Base-by-base conservation (phyloP, 768 basidiomycete genomes). In the Lepiota brunneoincarnata region DNA sequence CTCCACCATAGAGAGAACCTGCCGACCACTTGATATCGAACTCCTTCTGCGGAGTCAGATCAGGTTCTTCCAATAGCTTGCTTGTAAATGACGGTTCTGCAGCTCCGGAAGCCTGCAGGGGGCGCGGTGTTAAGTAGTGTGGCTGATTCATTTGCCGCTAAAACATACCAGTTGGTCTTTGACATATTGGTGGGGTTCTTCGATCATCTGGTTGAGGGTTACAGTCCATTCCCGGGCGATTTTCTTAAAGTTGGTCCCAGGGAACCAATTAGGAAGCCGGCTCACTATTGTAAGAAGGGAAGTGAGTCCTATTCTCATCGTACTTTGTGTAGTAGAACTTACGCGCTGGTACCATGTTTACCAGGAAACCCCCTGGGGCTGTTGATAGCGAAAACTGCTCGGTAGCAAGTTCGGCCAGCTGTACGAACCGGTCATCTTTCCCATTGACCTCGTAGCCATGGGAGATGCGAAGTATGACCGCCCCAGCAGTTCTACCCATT, bases 251-350 rank as follows among this genome's bases (percentile, higher is more conserved):
- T 68, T 67, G 9, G 78, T 78, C 5, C 83, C 83, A 3, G 83
- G 83, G 57, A 83, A 74, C 83, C 83, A 84, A 17, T 70, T 65
- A n/a, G 80, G 80, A 38, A 80, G 47, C 49, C 77, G 63, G 35
- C 69, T 68, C 49, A 82, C 80, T 83, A 42, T 12, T 11, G 2
- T 3, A 26, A 45, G n/a, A 31, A 10, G 28, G 47, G 38, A 21
- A 14, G 3, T 38, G 12, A 36, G 47, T 17, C 35, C 3, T 35
- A 18, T 14, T n/a, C n/a, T 12, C 20, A 39, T 24, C 21, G 15
- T 18, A 4, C 15, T 18, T 21, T 28, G n/a, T n/a, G 2, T 26
- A 35, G 14, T n/a, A n/a, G n/a, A n/a, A 64, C 73, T 51, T 49
- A 76, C 76, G 49, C 15, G 72, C 62, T 5, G 83, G 83, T 9